Evolutionary conservation across 805 yeast species (phyloP), one percentile per base, ranked within the genome.

Genomic region (Wickerhamomyces sydowiorum): DNA sequence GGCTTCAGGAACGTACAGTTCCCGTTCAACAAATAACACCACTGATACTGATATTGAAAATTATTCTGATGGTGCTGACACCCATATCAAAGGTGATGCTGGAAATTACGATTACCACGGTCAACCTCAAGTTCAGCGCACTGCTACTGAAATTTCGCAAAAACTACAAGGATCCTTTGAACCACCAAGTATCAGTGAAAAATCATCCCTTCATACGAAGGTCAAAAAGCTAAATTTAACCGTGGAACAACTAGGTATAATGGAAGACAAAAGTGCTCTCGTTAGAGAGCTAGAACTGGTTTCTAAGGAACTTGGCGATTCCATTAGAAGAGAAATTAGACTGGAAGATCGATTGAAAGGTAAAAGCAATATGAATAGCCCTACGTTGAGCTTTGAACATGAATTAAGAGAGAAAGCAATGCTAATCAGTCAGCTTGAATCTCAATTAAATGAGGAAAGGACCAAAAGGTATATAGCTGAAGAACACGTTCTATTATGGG

Each of bases 271-370:
- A 47, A 70, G 70, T 38, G 74, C 72, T 21, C 59, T 85, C 31
- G 66, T 82, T 51, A 70, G 73, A 42, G 91, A 85, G 53, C 61
- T 86, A 32, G 82, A 80, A 45, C 53, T 83, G 20, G 81, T 86
- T 1, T 80, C 90, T 1, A 73, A 75, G 21, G 95, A 85, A 53
- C 66, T 86, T 38, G 90, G 89, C 0, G 76, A 76, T 20, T 80
- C 90, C 0, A 82, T 85, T 36, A 73, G 76, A 41, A 65, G 93
- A 32, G 95, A 86, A 56, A 66, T 83, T n/a, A 57, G 66, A 17
- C 56, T 85, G 36, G 89, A 82, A 52, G 64, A 65, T 38, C 67
- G 62, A 35, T 42, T 77, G 22, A 58, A 22, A 9, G 41, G 25
- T 7, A 37, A 14, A 17, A 18, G 15, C 14, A 22, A 29, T 15